Evolutionary conservation across 164 flowering plant genomes (phyloP).

Genomic region (Dillenia turbinata): DNA sequence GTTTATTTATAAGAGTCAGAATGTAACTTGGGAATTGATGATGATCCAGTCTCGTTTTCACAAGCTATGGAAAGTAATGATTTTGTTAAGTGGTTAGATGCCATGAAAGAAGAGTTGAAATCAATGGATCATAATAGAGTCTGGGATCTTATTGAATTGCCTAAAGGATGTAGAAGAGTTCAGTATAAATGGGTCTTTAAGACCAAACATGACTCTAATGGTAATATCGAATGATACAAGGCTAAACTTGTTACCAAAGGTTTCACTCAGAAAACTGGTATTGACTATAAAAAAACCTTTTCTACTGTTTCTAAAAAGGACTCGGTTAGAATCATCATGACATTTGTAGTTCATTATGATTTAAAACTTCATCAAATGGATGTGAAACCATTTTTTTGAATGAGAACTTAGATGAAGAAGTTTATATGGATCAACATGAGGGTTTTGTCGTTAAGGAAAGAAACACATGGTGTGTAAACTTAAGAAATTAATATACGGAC

Average conservation of each 20-base stretch:
- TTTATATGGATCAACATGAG: not conserved
- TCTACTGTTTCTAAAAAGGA: too few species aligned
- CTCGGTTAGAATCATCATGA: too few species aligned
- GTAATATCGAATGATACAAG: not conserved
- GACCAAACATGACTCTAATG: not conserved
- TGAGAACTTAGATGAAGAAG: not conserved
- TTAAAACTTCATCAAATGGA: too few species aligned
- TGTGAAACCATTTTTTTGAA: not conserved
- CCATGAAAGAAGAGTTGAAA: conserved; percentile 1
- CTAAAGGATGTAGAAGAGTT: not conserved
- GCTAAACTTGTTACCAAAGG: not conserved
- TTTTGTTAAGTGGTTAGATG: conserved; percentile 7
- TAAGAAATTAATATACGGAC: not conserved
- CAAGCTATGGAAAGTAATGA: not conserved
- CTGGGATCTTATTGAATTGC: too few species aligned
- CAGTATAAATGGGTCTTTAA: not conserved
- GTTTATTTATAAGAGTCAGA: not conserved
- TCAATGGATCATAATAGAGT: too few species aligned
- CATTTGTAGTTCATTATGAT: too few species aligned
- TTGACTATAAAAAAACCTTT: too few species aligned
- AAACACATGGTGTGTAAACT: not conserved
- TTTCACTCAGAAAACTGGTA: not conserved
- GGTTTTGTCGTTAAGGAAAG: not conserved
- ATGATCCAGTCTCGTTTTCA: conserved; percentile 7
- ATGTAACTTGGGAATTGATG: conserved; percentile 1